A percentile compares a stretch with the other conserved stretches of the same genome.
These are phyloP conservation scores for Panellus pusillus DNA, from an alignment of 768 basidiomycete species.

Conservation along the genomic window DNA sequence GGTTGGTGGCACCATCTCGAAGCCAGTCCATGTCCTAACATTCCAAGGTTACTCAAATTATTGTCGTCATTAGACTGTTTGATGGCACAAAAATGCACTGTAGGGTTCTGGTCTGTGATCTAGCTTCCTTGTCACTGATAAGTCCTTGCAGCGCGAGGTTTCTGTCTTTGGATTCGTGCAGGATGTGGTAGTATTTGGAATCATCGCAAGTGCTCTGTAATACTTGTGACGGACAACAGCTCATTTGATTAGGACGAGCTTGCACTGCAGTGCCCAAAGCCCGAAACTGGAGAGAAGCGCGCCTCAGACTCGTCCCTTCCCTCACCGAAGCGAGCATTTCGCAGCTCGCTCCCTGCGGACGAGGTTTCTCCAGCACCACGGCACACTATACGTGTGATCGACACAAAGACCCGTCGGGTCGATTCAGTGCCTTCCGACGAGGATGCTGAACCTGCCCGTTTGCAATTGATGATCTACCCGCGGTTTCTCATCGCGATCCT, in stretches of 20 bases:
- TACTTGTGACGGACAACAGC: not conserved
- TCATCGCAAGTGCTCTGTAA: conserved; percentile 56
- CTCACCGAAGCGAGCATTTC: conserved; percentile 10
- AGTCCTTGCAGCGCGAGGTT: conserved; percentile 64
- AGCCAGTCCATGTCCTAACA: not conserved
- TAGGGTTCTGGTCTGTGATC: not conserved
- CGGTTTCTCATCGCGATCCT: conserved; percentile 59
- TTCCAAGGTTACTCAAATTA: conserved; percentile 69
- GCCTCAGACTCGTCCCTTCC: conserved; percentile 9
- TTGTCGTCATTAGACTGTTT: conserved; percentile 62
- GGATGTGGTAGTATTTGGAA: conserved; percentile 63
- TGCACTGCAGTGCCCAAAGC: not conserved
- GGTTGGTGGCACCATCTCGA: conserved; percentile 39
- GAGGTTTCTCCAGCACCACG: conserved; percentile 4
- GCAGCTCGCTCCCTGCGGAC: not conserved
- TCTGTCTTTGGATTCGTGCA: conserved; percentile 80
- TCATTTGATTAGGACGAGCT: conserved; percentile 9
- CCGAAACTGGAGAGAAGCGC: conserved; percentile 25
- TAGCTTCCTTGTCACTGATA: not conserved
- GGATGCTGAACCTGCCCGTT: conserved; percentile 57
- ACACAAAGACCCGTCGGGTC: conserved; percentile 68
- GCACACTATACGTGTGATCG: conserved; percentile 47
- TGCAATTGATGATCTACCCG: conserved; percentile 81
- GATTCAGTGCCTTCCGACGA: conserved; percentile 52
- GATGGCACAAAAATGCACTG: conserved; percentile 42